These are phyloP conservation scores for Tolypocladium inflatum DNA, from an alignment of 2,329 filamentous ascomycete genomes.

Conservation along the genomic window DNA sequence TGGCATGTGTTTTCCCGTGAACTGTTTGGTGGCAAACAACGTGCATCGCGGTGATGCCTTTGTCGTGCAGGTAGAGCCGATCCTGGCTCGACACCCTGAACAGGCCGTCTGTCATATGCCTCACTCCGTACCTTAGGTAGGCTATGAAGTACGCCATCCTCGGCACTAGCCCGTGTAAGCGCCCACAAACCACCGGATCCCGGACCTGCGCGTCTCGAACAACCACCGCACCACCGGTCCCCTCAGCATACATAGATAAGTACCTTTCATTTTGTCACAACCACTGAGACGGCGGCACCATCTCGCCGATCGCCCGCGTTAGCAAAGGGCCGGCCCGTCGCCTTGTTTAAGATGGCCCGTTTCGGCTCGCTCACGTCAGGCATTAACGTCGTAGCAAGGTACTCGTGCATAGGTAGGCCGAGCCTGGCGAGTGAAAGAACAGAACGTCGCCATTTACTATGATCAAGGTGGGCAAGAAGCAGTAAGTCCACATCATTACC, in stretches of 20 bases:
- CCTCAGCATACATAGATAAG: neutral
- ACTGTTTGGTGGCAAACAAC: neutral
- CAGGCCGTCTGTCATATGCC: neutral
- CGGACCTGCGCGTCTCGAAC: neutral
- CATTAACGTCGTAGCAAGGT: too few relatives aligned
- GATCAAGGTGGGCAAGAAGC: neutral
- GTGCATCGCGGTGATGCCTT: neutral
- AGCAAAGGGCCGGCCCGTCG: too few relatives aligned
- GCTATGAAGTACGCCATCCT: too few relatives aligned
- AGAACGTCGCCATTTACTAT: neutral
- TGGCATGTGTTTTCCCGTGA: neutral
- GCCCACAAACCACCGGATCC: neutral
- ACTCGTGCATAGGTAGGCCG: neutral
- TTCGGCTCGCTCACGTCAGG: too few relatives aligned
- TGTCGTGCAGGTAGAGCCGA: too few relatives aligned
- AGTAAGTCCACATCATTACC: too few relatives aligned
- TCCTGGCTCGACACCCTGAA: neutral
- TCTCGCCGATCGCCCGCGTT: neutral
- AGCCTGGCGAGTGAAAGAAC: neutral
- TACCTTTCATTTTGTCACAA: neutral
- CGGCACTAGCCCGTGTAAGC: neutral
- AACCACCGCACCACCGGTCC: neutral
- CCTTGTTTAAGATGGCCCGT: too few relatives aligned
- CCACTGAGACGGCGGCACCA: neutral
- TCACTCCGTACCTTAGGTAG: too few relatives aligned